Conservation (phyloP, 23 red algal species). For the Cyanidioschyzon merolae region DNA sequence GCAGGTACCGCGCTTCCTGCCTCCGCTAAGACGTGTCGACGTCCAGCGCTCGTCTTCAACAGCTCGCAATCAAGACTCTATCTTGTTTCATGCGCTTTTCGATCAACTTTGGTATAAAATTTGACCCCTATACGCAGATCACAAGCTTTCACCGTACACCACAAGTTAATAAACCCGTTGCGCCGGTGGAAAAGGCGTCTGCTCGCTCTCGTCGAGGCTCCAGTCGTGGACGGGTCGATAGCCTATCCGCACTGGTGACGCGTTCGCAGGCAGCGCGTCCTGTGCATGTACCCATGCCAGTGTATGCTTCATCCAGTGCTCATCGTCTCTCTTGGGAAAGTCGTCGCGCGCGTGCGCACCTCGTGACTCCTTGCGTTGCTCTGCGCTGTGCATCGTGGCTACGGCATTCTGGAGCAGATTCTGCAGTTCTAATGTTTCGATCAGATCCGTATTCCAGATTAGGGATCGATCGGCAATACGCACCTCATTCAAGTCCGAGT, state of each 20-base stretch:
- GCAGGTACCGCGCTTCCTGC: too few relatives aligned
- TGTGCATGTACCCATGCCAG: conserved; percentile 46
- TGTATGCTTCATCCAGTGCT: conserved; percentile 92
- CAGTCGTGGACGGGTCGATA: conserved; percentile 76
- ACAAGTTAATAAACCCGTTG: conserved; percentile 79
- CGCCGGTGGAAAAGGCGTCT: conserved; percentile 54
- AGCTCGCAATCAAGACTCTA: too few relatives aligned
- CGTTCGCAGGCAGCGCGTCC: conserved; percentile 18
- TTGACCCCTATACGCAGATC: too few relatives aligned
- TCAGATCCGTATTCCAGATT: conserved; percentile 89
- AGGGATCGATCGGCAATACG: conserved; percentile 63
- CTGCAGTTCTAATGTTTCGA: conserved; percentile 82
- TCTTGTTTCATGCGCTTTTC: too few relatives aligned
- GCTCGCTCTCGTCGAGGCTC: conserved; percentile 64
- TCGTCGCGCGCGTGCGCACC: conserved; percentile 91
- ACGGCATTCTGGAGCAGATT: conserved; percentile 91
- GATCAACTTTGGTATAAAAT: too few relatives aligned
- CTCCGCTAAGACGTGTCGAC: too few relatives aligned
- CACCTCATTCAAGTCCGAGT: conserved; percentile 47
- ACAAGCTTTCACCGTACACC: too few relatives aligned
- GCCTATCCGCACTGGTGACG: conserved; percentile 29
- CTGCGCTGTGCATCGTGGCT: conserved; percentile 81
- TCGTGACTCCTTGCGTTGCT: conserved; percentile 75
- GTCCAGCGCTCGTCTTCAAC: too few relatives aligned
- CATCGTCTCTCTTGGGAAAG: conserved; percentile 74